Evolutionary conservation across 306 rosid species (phyloP).

Genomic region (Geum urbanum): DNA sequence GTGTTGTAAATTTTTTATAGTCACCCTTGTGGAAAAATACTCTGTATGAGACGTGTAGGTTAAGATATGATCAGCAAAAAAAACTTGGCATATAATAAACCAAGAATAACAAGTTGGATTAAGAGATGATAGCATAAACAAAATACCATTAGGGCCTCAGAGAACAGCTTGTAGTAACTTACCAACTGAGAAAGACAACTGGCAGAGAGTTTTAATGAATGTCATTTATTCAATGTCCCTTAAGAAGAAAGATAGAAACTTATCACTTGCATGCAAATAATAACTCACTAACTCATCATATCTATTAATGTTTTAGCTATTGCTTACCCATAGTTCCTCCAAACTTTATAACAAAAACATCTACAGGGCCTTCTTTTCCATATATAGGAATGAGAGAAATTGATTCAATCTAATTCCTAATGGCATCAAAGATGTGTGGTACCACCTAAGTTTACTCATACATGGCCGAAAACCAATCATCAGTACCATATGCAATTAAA

Average conservation of each 20-base stretch:
- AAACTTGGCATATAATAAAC: not conserved
- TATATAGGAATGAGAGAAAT: conserved; percentile 84
- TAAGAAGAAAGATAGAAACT: conserved; percentile 26
- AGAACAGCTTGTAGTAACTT: conserved; percentile 23
- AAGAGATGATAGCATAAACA: not conserved
- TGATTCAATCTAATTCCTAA: conserved; percentile 68
- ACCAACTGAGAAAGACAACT: conserved; percentile 89
- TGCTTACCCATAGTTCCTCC: conserved; percentile 94
- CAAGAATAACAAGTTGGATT: not conserved
- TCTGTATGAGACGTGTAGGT: too few species aligned
- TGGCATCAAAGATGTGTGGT: conserved; percentile 95
- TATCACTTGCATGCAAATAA: conserved; percentile 3
- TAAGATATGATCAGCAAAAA: not conserved
- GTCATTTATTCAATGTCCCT: conserved; percentile 99
- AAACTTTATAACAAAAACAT: conserved; percentile 95
- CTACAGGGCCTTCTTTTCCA: conserved; percentile 81
- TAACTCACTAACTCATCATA: conserved; percentile 10
- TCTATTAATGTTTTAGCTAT: conserved; percentile 7
- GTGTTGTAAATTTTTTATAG: too few species aligned
- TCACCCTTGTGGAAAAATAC: too few species aligned
- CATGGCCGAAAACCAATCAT: conserved; percentile 19
- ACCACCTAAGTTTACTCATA: conserved; percentile 64
- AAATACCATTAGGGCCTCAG: not conserved
- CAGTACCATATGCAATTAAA: not conserved
- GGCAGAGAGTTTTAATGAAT: conserved; percentile 86